Conservation (phyloP, 2,329 filamentous ascomycete genomes). For the Talaromyces sp. region DNA sequence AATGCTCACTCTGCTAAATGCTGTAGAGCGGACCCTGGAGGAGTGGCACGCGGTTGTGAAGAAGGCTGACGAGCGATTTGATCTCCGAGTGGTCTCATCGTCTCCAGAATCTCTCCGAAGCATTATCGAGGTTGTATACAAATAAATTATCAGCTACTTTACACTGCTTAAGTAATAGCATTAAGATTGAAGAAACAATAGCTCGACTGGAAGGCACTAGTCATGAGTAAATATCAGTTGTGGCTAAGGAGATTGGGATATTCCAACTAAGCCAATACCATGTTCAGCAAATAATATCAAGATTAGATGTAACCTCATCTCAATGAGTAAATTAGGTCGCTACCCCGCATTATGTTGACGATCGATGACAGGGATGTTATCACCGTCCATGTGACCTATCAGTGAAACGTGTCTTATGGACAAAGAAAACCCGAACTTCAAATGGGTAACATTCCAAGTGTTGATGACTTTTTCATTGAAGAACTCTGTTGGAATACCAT, state of each 20-base stretch:
- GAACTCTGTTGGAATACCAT: too few species aligned
- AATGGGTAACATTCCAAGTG: not conserved
- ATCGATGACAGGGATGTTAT: not conserved
- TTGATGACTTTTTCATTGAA: too few species aligned
- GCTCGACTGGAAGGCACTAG: not conserved
- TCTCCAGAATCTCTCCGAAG: not conserved
- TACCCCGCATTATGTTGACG: not conserved
- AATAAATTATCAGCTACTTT: not conserved
- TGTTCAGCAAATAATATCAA: not conserved
- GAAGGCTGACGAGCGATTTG: conserved; percentile 1
- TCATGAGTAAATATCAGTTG: not conserved
- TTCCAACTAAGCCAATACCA: not conserved
- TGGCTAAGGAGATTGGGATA: not conserved
- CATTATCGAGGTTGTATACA: not conserved
- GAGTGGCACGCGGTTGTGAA: not conserved
- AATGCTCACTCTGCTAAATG: not conserved
- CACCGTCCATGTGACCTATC: not conserved
- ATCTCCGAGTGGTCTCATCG: not conserved
- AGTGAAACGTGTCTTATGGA: not conserved
- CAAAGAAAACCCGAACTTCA: not conserved
- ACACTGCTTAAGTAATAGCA: too few species aligned
- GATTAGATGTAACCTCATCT: not conserved
- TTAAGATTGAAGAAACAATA: not conserved
- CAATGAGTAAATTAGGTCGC: not conserved
- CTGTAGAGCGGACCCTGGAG: not conserved